Evolutionary conservation across 352 stramenopile genomes (phyloP), one percentile per base, ranked within the genome.

Genomic region (Phytophthora ohioensis): DNA sequence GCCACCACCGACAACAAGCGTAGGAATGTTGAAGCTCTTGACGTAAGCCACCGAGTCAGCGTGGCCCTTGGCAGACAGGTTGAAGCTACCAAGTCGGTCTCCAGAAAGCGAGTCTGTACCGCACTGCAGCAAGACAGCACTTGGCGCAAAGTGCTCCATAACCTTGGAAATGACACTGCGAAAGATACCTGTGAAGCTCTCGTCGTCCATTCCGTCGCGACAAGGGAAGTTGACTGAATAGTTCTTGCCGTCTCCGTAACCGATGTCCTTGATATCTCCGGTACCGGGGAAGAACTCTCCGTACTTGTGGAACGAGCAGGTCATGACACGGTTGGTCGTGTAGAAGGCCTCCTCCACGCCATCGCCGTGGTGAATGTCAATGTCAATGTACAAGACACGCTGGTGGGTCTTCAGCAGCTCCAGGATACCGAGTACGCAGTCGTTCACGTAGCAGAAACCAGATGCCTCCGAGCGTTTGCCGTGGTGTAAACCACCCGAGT

Each of bases 291-390:
- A 99, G 71, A 99, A 99, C 72, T 99, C 97, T 31, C 98, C 98
- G 78, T 99, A 99, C 83, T 99, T 99, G 85, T 99, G 98, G 80
- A 99, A 99, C 13, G 92, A 98, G 55, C 93, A 94, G 3, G 97
- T 99, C 96, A 99, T 99, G 47, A 99, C 97, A 43, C 97, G 91
- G 79, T 99, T 98, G 51, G 98, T 99, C n/a, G 92, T 94, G 86
- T 99, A 99, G 74, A 99, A 99, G n/a, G 98, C 98, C 72, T 99
- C 97, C 68, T 99, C 97, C 35, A 99, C 98, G 41, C 97, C 98
- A 72, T 99, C 97, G 34, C 97, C 98, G 80, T 99, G 98, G 82
- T 99, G 98, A 71, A 99, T 99, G 76, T 99, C 98, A 88, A 99
- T 99, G 80, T 99, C 98, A 66, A 99, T 99, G 81, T 99, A 99